A percentile compares a stretch with the other conserved stretches of the same genome.
Evolutionary conservation across 345 rosid genomes (phyloP).

Genomic region (Turnera subulata): DNA sequence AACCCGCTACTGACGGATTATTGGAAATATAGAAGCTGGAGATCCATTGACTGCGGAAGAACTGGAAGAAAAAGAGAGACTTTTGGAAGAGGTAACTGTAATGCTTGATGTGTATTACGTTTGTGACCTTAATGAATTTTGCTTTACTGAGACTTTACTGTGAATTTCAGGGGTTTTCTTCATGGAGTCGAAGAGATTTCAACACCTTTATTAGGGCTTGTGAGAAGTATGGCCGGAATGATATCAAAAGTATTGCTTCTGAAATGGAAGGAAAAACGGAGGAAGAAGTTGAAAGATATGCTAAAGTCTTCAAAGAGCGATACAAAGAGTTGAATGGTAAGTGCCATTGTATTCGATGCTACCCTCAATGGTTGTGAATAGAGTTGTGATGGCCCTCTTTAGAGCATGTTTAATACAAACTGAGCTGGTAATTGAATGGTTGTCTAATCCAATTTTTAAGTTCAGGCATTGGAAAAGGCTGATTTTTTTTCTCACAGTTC

Average conservation of each 20-base stretch:
- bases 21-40: conserved; percentile 50
- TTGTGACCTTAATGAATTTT: conserved; percentile 13
- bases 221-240: conserved; percentile 93
- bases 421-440: too few relatives aligned
- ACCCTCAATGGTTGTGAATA: too few relatives aligned
- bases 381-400: too few relatives aligned
- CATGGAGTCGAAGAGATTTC: conserved; percentile 98
- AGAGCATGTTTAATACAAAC: too few relatives aligned
- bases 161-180: conserved; percentile 69
- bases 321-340: conserved; percentile 82
- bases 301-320: conserved; percentile 78
- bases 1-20: conserved; percentile 21
- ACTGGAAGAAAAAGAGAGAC: conserved; percentile 85
- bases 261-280: conserved; percentile 97
- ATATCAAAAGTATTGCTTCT: conserved; percentile 67
- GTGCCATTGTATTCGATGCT: background rate
- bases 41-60: conserved; percentile 97
- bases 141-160: conserved; percentile 12
- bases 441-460: too few relatives aligned
- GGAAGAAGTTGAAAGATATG: conserved; percentile 91
- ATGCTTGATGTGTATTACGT: conserved; percentile 8
- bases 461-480: too few relatives aligned
- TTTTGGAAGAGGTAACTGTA: conserved; percentile 75
- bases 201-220: conserved; percentile 86
- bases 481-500: too few relatives aligned